Evolutionary conservation across 2,329 filamentous ascomycete genomes (phyloP), one percentile per base, ranked within the genome.

Genomic region (Cordyceps javanica): DNA sequence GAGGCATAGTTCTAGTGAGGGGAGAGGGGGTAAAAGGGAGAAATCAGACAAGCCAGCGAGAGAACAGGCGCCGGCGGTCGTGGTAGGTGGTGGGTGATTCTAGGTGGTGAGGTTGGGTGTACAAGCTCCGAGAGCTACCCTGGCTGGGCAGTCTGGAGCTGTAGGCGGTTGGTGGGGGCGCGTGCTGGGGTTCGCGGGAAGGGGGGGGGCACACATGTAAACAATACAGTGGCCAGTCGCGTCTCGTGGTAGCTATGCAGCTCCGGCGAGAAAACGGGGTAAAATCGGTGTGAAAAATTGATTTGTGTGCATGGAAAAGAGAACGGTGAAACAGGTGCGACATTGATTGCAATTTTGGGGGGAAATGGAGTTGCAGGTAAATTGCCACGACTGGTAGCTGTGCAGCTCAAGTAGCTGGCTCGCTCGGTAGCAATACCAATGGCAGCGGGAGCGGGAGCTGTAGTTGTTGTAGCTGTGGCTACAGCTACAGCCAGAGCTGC

Each of bases 131-230:
- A 32, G 30, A 11, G 30, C 30, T 32, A 6, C 30, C 30, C 6
- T 32, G 30, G 30, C 30, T 39, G 16, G 36, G 16, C 16, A n/a
- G 36, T 39, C n/a, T n/a, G n/a, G 34, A 21, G 16, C n/a, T n/a
- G n/a, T n/a, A n/a, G 16, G 16, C 10, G 54, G 44, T 13, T 25
- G 36, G 44, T 36, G 44, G 55, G 53, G 53, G 19, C 30, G 8
- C 44, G 44, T 21, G 50, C 28, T n/a, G 19, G 38, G 50, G 50
- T 26, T 51, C 42, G 44, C 34, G 57, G 48, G n/a, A n/a, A n/a
- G n/a, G n/a, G n/a, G n/a, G n/a, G n/a, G n/a, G n/a, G n/a, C 44
- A 32, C 50, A n/a, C 45, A 58, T 41, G 56, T 54, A 58, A 54
- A 57, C 55, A 57, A 50, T n/a, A 25, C 54, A 50, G 45, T 26